These are phyloP conservation scores for Dryas octopetala DNA, from an alignment of 306 rosid genomes.

Conservation along the genomic window DNA sequence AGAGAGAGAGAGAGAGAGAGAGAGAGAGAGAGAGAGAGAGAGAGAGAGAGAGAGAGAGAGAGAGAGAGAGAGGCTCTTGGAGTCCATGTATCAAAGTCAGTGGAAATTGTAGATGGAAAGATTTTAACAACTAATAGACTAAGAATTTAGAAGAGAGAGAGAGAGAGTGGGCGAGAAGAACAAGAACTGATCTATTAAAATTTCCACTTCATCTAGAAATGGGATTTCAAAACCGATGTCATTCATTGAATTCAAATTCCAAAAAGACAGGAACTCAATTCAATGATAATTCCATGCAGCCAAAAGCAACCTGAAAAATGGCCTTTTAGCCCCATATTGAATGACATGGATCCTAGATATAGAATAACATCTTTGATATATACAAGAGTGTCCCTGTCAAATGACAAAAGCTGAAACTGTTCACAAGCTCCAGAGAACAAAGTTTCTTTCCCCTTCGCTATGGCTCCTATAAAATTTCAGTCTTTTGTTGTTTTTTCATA, in stretches of 20 bases:
- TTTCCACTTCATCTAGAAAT: background rate
- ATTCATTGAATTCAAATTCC: background rate
- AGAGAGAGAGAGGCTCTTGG: no score
- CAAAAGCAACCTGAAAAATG: background rate
- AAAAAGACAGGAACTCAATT: background rate
- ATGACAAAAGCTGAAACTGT: background rate
- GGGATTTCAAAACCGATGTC: background rate
- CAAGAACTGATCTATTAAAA: background rate
- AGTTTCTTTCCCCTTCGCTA: background rate
- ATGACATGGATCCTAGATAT: background rate
- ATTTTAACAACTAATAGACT: background rate
- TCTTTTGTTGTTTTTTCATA: background rate
- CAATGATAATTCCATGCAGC: background rate
- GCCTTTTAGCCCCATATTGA: background rate
- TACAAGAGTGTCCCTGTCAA: background rate
- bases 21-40: no score
- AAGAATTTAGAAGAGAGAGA: background rate
- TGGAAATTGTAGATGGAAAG: background rate
- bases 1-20: no score
- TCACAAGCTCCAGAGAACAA: background rate
- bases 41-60: no score
- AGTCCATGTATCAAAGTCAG: background rate
- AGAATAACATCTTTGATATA: background rate
- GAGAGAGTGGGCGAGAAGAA: no score
- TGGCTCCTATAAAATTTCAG: background rate